phyloP scores from a whole-genome alignment of 2,329 filamentous ascomycete genomes.

The Zymoseptoria ardabiliae region DNA sequence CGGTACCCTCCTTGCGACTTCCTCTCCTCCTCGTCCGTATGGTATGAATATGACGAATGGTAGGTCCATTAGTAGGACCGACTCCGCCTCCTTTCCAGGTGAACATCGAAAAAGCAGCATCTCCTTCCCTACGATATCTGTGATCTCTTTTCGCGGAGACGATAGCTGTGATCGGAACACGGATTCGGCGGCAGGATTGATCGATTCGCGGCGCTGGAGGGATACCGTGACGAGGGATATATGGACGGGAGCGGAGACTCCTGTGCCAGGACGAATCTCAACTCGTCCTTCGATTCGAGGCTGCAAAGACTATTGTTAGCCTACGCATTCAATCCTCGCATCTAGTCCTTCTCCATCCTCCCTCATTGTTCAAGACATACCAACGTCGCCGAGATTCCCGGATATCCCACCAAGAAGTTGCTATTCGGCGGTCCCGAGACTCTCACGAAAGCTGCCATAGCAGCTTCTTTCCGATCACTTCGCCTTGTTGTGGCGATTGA shows the following conservation, averaged over 20 bases:
- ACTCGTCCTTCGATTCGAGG: constrained; percentile 97
- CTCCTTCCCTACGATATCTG: constrained; percentile 92
- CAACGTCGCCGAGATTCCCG: constrained; percentile 93
- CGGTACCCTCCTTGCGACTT: constrained; percentile 81
- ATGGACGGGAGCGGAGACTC: constrained; percentile 80
- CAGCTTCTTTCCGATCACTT: constrained; percentile 2
- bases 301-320: constrained; percentile 39
- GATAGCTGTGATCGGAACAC: constrained; percentile 87
- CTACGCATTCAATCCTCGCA: constrained; percentile 5
- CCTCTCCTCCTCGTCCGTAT: constrained; percentile 83
- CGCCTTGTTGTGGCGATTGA: not conserved
- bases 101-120: constrained; percentile 83
- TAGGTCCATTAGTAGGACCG: constrained; percentile 89
- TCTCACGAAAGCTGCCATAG: constrained; percentile 71
- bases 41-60: constrained; percentile 97
- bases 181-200: constrained; percentile 92
- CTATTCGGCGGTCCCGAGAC: constrained; percentile 96
- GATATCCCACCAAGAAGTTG: constrained; percentile 93
- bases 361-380: constrained; percentile 49
- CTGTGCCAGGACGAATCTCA: constrained; percentile 81
- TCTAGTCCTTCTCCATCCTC: not conserved
- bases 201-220: constrained; percentile 87
- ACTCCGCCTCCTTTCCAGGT: constrained; percentile 76
- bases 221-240: constrained; percentile 92
- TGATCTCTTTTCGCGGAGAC: constrained; percentile 73